Percentiles rank a stretch among this genome's conserved stretches.
These are phyloP conservation scores for Saprolegnia parasitica DNA, from an alignment of 352 stramenopile species.

Conservation along the genomic window DNA sequence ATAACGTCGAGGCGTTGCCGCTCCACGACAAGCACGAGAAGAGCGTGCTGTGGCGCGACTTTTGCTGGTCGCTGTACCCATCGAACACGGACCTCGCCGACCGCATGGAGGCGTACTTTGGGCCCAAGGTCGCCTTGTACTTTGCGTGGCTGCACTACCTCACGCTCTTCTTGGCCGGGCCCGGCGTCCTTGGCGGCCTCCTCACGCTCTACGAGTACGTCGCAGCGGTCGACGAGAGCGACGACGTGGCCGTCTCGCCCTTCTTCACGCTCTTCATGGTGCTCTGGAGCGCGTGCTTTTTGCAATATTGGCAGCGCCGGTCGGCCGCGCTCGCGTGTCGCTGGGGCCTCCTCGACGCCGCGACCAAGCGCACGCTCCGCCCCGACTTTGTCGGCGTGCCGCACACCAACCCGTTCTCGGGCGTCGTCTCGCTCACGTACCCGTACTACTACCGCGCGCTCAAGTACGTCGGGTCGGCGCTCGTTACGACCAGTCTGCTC, in stretches of 20 bases:
- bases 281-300: slow-evolving; percentile 48
- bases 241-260: slow-evolving; percentile 51
- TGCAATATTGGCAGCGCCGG: slow-evolving; percentile 47
- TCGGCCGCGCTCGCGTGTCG: slow-evolving; percentile 36
- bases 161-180: slow-evolving; percentile 37
- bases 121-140: slow-evolving; percentile 40
- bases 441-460: slow-evolving; percentile 36
- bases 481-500: slow-evolving; percentile 45
- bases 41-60: slow-evolving; percentile 14
- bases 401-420: slow-evolving; percentile 42
- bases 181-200: slow-evolving; percentile 36
- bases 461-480: slow-evolving; percentile 41
- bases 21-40: slow-evolving; percentile 19
- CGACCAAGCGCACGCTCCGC: slow-evolving; percentile 24
- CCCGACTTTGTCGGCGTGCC: slow-evolving; percentile 43
- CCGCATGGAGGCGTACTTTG: slow-evolving; percentile 26
- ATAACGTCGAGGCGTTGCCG: slow-evolving; percentile 1
- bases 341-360: slow-evolving; percentile 39
- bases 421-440: slow-evolving; percentile 44
- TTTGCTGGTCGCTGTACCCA: slow-evolving; percentile 25
- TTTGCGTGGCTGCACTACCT: slow-evolving; percentile 63
- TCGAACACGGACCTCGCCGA: slow-evolving; percentile 13
- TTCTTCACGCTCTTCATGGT: slow-evolving; percentile 54
- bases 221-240: slow-evolving; percentile 34
- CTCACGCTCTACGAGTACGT: slow-evolving; percentile 34